Base-by-base conservation (phyloP, 352 stramenopile species). In the Plasmopara viticola region DNA sequence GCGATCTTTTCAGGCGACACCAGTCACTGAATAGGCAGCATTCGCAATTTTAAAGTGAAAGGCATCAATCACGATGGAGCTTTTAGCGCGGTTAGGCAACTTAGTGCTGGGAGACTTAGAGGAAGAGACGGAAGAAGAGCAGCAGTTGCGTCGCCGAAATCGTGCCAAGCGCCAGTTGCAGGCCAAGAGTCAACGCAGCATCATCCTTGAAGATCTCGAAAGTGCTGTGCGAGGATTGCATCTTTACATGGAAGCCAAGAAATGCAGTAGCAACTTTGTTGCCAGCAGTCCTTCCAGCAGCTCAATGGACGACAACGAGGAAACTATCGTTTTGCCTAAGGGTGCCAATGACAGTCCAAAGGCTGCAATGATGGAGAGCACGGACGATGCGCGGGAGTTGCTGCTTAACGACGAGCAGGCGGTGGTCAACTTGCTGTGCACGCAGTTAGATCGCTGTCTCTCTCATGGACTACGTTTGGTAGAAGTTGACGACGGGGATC, bases 121-220 rank as follows among this genome's bases (percentile, higher is more conserved):
- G 42, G 66, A 77, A 30, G 69, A 83, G 63, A 87, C 66, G 8
- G 66, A 79, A 34, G 66, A 84, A 59, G 67, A 85, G 61, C 60
- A 58, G 10, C 61, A 71, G 18, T 40, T 71, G 41, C 66, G 74
- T 0, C 65, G 77, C 17, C 73, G 76, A 25, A 65, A 74, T 44
- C 67, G 75, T 37, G 62, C 74, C 30, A 82, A 86, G 66, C 61
- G 68, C 15, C 69, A 83, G 51, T 61, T 90, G 43, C 70, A 90
- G 34, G 68, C 77, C 64, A 87, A 89, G 54, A 87, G 73, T 47
- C 77, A 92, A 53, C 78, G 82, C 51, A 65, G 65, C 34, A 80
- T 90, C 47, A 73, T 92, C 31, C 78, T 92, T 42, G 82, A 92
- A 37, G 82, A 92, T 56, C 70, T 92, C 5, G 81, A 92, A 62